These are phyloP conservation scores for Diutina scorzettiae DNA, from an alignment of 1,139 yeast genomes.

Conservation along the genomic window DNA sequence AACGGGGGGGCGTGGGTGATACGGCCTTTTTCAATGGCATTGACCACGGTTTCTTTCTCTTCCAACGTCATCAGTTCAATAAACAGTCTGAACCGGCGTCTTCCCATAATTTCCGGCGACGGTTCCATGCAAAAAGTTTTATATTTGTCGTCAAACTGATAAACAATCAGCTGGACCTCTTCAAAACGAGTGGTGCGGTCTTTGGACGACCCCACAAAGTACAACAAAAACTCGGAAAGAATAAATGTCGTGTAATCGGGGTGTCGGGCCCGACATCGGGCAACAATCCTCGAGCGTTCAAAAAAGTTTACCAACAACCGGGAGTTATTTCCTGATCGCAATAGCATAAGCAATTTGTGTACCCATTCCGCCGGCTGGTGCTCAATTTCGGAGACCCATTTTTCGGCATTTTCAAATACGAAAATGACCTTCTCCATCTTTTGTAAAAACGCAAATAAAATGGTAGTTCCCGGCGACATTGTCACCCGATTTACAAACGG, in stretches of 20 bases:
- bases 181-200: background rate
- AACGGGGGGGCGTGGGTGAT: background rate
- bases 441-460: background rate
- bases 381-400: background rate
- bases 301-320: background rate
- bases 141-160: background rate
- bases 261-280: conserved; percentile 1
- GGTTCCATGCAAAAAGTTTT: no score
- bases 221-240: background rate
- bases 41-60: background rate
- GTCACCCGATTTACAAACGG: background rate
- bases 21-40: background rate
- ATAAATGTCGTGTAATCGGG: background rate
- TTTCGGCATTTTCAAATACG: background rate
- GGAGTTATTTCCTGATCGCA: background rate
- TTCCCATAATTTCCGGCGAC: no score
- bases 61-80: background rate
- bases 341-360: background rate
- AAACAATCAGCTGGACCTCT: background rate
- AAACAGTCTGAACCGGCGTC: no score
- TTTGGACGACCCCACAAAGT: background rate
- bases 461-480: background rate
- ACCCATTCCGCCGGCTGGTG: background rate
- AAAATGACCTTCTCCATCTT: background rate
- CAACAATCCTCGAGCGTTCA: background rate